These are phyloP conservation scores for Trematosphaeria pertusa DNA, from an alignment of 2,329 filamentous ascomycete genomes.

Conservation along the genomic window DNA sequence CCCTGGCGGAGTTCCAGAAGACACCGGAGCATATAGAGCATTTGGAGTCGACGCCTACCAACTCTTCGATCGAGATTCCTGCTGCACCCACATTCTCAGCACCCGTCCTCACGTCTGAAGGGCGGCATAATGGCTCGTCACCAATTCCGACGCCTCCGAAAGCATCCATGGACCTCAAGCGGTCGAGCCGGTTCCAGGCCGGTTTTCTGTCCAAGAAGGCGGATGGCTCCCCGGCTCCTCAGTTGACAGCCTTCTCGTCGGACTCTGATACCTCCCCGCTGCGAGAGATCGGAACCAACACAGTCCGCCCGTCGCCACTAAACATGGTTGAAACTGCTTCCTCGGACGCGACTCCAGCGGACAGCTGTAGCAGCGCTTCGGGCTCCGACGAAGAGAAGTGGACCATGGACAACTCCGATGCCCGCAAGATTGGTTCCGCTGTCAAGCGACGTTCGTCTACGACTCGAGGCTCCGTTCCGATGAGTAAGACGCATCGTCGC, in stretches of 20 bases:
- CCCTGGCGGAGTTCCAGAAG: slow-evolving; percentile 87
- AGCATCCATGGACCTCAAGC: slow-evolving; percentile 65
- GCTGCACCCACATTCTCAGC: slow-evolving; percentile 62
- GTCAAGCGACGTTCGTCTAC: slow-evolving; percentile 62
- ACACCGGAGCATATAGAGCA: slow-evolving; percentile 79
- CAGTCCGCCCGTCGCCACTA: slow-evolving; percentile 58
- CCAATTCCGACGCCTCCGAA: slow-evolving; percentile 64
- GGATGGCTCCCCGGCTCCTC: slow-evolving; percentile 67
- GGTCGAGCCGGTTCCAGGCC: slow-evolving; percentile 79
- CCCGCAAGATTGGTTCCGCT: slow-evolving; percentile 61
- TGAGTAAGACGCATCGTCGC: slow-evolving; percentile 55
- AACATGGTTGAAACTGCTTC: slow-evolving; percentile 56
- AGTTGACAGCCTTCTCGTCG: slow-evolving; percentile 65
- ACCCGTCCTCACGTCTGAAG: slow-evolving; percentile 37
- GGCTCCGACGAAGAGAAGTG: slow-evolving; percentile 59
- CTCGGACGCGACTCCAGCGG: slow-evolving; percentile 32
- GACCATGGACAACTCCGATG: slow-evolving; percentile 58
- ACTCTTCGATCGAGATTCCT: slow-evolving; percentile 59
- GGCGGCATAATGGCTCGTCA: slow-evolving; percentile 56
- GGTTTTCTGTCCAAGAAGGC: slow-evolving; percentile 78
- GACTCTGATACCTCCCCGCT: slow-evolving; percentile 61
- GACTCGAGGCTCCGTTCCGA: slow-evolving; percentile 48
- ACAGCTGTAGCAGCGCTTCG: slow-evolving; percentile 44
- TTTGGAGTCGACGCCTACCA: slow-evolving; percentile 64
- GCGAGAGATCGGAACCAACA: slow-evolving; percentile 54